A percentile compares a stretch with the other conserved stretches of the same genome.
phyloP scores from a whole-genome alignment of 2,329 filamentous ascomycete species.

The Emergomyces orientalis region DNA sequence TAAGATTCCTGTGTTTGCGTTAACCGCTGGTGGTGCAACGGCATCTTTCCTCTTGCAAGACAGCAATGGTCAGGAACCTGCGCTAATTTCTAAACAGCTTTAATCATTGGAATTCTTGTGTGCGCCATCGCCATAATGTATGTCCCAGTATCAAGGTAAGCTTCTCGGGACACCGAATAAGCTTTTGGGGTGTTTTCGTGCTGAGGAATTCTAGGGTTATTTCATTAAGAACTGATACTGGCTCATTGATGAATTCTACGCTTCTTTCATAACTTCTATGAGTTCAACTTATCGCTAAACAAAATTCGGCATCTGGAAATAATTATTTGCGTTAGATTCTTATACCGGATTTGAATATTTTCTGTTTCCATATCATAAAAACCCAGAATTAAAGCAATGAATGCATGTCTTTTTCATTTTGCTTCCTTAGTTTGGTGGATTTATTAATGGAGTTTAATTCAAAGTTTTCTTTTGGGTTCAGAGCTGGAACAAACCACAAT shows the following conservation, averaged over 20 bases:
- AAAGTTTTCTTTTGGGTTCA: not conserved
- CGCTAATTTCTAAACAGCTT: slow-evolving; percentile 4
- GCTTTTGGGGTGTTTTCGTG: not conserved
- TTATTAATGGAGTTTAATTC: not conserved
- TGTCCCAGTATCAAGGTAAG: slow-evolving; percentile 4
- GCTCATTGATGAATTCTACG: not conserved
- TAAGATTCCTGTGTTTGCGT: slow-evolving; percentile 5
- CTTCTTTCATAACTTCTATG: too few species aligned
- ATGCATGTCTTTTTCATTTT: not conserved
- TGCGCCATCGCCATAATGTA: slow-evolving; percentile 10
- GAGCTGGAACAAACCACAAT: not conserved
- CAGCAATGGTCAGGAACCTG: not conserved
- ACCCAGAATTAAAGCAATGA: not conserved
- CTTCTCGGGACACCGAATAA: not conserved
- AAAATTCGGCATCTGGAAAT: not conserved
- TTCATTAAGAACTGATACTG: not conserved
- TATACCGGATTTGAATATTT: not conserved
- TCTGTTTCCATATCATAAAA: not conserved
- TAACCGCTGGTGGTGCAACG: too few species aligned
- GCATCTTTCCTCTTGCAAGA: not conserved
- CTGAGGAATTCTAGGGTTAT: not conserved
- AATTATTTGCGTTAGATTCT: not conserved
- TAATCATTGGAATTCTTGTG: slow-evolving; percentile 10
- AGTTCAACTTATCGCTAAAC: not conserved
- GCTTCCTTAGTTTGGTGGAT: not conserved